These are phyloP conservation scores for Fusarium redolens DNA, from an alignment of 2,329 filamentous ascomycete genomes.

Conservation along the genomic window DNA sequence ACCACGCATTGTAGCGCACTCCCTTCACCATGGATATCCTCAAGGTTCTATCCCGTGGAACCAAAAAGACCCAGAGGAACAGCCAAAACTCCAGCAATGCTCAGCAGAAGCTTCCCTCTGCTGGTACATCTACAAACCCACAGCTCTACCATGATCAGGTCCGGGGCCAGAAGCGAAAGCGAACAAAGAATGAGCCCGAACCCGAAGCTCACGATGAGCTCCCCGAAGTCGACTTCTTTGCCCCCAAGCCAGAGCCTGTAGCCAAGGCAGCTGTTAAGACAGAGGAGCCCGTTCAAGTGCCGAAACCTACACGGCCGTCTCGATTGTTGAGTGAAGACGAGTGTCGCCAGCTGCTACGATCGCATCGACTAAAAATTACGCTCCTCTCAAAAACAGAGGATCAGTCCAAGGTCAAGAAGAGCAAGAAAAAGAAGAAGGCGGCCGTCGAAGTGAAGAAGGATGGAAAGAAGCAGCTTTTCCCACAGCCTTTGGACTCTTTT, in stretches of 20 bases:
- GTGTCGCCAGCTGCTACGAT: slow-evolving; percentile 78
- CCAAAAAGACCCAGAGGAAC: slow-evolving; percentile 64
- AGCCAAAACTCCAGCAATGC: slow-evolving; percentile 45
- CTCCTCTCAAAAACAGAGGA: slow-evolving; percentile 69
- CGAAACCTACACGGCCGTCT: slow-evolving; percentile 44
- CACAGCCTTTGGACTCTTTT: slow-evolving; percentile 84
- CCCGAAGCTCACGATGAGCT: slow-evolving; percentile 48
- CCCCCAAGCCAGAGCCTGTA: slow-evolving; percentile 54
- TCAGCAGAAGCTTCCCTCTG: slow-evolving; percentile 68
- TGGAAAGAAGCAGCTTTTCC: slow-evolving; percentile 73
- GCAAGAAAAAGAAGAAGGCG: slow-evolving; percentile 65
- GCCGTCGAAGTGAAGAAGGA: slow-evolving; percentile 62
- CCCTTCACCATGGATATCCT: slow-evolving; percentile 72
- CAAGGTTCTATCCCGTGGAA: slow-evolving; percentile 77
- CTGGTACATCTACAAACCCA: slow-evolving; percentile 72
- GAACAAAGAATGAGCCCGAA: slow-evolving; percentile 54
- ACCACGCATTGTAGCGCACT: slow-evolving; percentile 4
- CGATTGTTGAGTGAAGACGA: slow-evolving; percentile 72
- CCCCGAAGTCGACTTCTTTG: slow-evolving; percentile 70
- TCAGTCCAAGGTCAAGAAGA: slow-evolving; percentile 61
- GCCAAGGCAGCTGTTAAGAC: slow-evolving; percentile 48
- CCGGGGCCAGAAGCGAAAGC: slow-evolving; percentile 67
- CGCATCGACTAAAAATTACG: slow-evolving; percentile 86
- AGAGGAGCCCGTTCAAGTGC: slow-evolving; percentile 40
- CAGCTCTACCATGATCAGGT: slow-evolving; percentile 75